Percentiles rank a stretch among this genome's conserved stretches.
These are phyloP conservation scores for Rhizopogon rudus DNA, from an alignment of 768 basidiomycete species.

Conservation along the genomic window DNA sequence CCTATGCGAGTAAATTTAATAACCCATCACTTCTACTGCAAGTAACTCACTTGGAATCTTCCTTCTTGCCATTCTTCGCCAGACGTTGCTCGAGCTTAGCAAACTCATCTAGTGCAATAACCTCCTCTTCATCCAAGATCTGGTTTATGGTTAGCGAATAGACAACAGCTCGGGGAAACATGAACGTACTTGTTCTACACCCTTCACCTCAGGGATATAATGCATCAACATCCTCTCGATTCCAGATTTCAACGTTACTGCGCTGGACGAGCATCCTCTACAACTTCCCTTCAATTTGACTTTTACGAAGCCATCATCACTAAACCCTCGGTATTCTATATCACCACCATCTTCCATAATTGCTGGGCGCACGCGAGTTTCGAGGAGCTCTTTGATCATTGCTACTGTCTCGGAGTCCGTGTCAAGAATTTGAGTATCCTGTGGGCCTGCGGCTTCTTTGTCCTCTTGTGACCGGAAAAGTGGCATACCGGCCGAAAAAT, in stretches of 20 bases:
- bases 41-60: constrained; percentile 43
- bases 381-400: constrained; percentile 97
- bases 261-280: constrained; percentile 89
- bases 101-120: constrained; percentile 84
- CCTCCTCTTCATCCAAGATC: constrained; percentile 89
- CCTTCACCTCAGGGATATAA: constrained; percentile 95
- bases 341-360: constrained; percentile 99
- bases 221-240: constrained; percentile 99
- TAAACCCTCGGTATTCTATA: constrained; percentile 92
- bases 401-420: constrained; percentile 95
- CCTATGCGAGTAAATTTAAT: constrained; percentile 30
- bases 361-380: constrained; percentile 91
- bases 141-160: constrained; percentile 26
- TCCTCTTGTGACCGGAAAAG: constrained; percentile 85
- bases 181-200: constrained; percentile 72
- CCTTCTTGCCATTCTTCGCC: constrained; percentile 33
- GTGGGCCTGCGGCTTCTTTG: constrained; percentile 76
- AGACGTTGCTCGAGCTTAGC: constrained; percentile 78
- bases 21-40: constrained; percentile 5
- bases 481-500: constrained; percentile 86
- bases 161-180: background rate
- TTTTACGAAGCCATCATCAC: constrained; percentile 76
- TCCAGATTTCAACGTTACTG: constrained; percentile 93
- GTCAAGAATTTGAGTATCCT: constrained; percentile 91
- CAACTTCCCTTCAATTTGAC: constrained; percentile 97